Conservation (phyloP, 768 basidiomycete genomes). For the Botryobasidium botryosum region DNA sequence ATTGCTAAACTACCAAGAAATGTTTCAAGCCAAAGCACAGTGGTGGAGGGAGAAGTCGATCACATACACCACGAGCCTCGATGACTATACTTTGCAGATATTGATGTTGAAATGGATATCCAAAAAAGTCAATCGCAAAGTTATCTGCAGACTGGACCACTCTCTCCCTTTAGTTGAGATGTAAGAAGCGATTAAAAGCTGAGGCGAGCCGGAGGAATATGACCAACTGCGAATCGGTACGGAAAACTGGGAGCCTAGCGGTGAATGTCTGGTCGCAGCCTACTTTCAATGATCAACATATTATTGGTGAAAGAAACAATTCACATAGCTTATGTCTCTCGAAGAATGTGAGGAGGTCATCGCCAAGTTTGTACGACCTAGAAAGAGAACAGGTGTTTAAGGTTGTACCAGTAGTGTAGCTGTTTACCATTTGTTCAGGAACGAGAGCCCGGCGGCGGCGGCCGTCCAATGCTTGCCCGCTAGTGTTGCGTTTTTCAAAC, state of each 20-base stretch:
- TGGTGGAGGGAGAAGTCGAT: not conserved
- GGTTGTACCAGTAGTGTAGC: constrained; percentile 23
- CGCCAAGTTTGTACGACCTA: constrained; percentile 82
- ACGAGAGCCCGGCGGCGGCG: constrained; percentile 18
- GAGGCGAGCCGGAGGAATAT: not conserved
- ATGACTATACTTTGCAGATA: constrained; percentile 22
- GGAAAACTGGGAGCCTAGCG: constrained; percentile 23
- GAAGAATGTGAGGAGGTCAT: constrained; percentile 37
- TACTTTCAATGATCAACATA: constrained; percentile 26
- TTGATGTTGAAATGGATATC: constrained; percentile 18
- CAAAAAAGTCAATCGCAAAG: constrained; percentile 27
- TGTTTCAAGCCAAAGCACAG: not conserved
- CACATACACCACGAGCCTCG: constrained; percentile 17
- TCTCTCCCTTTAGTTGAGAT: constrained; percentile 37
- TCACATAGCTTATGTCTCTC: constrained; percentile 18
- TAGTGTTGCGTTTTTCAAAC: not conserved
- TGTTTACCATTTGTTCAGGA: constrained; percentile 23
- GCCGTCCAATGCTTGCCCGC: constrained; percentile 13
- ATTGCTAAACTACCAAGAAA: constrained; percentile 46
- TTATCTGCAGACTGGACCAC: constrained; percentile 26
- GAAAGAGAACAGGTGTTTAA: not conserved
- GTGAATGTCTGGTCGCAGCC: constrained; percentile 35
- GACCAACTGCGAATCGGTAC: constrained; percentile 20
- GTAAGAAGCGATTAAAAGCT: not conserved
- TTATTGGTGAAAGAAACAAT: not conserved